A percentile compares a stretch with the other conserved stretches of the same genome.
Evolutionary conservation across 2,329 filamentous ascomycete genomes (phyloP).

Genomic region (Xylariaceae sp.): DNA sequence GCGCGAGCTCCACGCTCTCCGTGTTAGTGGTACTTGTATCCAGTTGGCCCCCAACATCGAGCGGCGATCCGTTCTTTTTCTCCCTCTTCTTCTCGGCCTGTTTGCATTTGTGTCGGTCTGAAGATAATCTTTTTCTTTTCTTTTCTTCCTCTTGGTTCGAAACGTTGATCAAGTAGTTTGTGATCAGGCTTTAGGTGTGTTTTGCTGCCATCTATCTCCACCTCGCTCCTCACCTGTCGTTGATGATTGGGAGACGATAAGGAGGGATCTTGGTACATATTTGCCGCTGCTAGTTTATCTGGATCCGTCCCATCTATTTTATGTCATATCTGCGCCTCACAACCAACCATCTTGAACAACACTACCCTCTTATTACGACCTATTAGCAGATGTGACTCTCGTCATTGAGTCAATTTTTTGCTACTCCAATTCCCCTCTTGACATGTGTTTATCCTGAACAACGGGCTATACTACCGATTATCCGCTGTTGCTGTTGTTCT

Average conservation of each 20-base stretch:
- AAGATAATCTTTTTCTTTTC: no score
- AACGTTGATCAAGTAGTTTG: neutral
- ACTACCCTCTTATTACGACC: conserved; percentile 14
- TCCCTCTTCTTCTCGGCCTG: conserved; percentile 4
- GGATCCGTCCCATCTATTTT: conserved; percentile 23
- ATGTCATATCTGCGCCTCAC: conserved; percentile 27
- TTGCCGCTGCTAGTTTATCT: conserved; percentile 26
- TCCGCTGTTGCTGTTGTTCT: no score
- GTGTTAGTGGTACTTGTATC: neutral
- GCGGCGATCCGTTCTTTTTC: neutral
- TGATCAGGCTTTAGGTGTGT: neutral
- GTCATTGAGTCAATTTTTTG: neutral
- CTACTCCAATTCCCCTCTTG: no score
- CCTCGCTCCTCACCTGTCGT: conserved; percentile 16
- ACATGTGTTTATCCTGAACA: no score
- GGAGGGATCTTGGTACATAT: conserved; percentile 27
- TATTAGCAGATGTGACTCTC: conserved; percentile 8
- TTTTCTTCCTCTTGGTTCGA: neutral
- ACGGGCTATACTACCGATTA: no score
- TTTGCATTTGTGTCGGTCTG: no score
- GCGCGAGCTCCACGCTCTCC: neutral
- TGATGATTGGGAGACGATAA: conserved; percentile 22
- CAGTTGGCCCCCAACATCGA: conserved; percentile 16
- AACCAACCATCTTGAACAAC: conserved; percentile 15
- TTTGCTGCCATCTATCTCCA: conserved; percentile 7